Evolutionary conservation across 2,329 filamentous ascomycete species (phyloP).

Genomic region (Penicillium sp.): DNA sequence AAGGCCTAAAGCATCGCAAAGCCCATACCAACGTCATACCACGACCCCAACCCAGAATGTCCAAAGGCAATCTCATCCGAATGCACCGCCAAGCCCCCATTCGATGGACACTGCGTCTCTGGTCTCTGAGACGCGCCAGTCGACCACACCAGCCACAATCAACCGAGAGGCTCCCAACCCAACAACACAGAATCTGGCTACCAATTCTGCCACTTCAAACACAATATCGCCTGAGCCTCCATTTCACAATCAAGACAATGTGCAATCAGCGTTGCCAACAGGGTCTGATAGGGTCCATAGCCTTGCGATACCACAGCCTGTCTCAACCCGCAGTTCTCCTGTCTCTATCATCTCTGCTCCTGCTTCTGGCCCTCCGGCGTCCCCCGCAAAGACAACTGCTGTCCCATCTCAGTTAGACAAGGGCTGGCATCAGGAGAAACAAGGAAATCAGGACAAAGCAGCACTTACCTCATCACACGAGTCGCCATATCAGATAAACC

Average conservation of each 20-base stretch:
- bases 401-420: neutral
- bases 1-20: neutral
- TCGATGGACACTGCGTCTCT: neutral
- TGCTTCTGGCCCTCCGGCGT: neutral
- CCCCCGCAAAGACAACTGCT: neutral
- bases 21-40: neutral
- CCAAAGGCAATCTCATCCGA: neutral
- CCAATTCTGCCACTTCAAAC: neutral
- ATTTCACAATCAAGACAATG: neutral
- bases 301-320: neutral
- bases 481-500: neutral
- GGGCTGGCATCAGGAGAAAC: neutral
- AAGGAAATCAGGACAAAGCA: neutral
- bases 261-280: neutral
- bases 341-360: neutral
- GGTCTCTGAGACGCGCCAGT: neutral
- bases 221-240: neutral
- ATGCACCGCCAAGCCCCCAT: neutral
- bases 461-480: neutral
- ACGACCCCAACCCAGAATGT: neutral
- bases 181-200: neutral
- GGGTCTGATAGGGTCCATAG: neutral
- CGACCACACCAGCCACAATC: neutral
- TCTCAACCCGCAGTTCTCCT: neutral
- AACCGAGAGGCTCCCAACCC: neutral